These are phyloP conservation scores for Scedosporium apiospermum DNA, from an alignment of 2,329 filamentous ascomycete genomes.

Conservation along the genomic window DNA sequence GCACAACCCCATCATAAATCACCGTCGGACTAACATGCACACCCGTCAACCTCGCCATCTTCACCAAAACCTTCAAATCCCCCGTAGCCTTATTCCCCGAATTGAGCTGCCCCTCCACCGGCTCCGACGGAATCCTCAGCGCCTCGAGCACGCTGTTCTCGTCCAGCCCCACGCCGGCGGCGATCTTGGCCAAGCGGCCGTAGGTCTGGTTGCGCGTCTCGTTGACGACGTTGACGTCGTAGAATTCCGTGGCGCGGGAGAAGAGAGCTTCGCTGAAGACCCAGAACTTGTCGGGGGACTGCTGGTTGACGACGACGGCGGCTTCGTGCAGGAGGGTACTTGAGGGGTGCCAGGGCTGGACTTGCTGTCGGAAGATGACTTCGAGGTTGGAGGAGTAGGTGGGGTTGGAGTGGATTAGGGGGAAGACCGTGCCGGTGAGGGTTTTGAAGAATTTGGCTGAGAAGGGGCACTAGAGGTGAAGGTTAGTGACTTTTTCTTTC, in stretches of 20 bases:
- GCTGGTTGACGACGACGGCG: conserved; percentile 65
- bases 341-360: conserved; percentile 92
- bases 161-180: conserved; percentile 56
- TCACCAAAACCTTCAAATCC: conserved; percentile 76
- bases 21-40: conserved; percentile 90
- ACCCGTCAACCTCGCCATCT: conserved; percentile 67
- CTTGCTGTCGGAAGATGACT: conserved; percentile 80
- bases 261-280: conserved; percentile 62
- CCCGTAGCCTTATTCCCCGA: conserved; percentile 72
- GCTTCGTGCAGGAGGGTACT: conserved; percentile 77
- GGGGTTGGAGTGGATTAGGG: conserved; percentile 54
- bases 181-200: conserved; percentile 66
- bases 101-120: conserved; percentile 63
- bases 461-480: conserved; percentile 48
- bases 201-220: conserved; percentile 84
- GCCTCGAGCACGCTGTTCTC: conserved; percentile 60
- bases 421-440: conserved; percentile 56
- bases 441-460: conserved; percentile 66
- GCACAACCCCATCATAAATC: conserved; percentile 77
- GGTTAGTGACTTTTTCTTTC: neutral
- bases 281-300: conserved; percentile 68
- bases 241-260: conserved; percentile 62
- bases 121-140: conserved; percentile 59
- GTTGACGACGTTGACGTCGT: conserved; percentile 74
- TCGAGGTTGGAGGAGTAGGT: conserved; percentile 47